These are phyloP conservation scores for Penicillium longicatenatum DNA, from an alignment of 495 filamentous ascomycete species.

Conservation along the genomic window DNA sequence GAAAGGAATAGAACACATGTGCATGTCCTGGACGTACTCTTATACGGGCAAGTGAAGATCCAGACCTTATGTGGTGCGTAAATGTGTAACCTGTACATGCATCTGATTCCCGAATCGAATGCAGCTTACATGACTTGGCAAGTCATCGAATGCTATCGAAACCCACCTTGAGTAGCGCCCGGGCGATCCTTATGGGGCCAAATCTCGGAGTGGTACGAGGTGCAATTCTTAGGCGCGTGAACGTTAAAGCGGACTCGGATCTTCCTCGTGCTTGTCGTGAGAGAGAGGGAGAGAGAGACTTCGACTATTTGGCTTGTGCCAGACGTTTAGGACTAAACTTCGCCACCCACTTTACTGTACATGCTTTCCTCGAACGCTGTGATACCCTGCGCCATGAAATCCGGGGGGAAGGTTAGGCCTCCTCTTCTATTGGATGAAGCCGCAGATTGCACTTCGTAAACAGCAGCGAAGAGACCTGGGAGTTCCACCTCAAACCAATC, in stretches of 20 bases:
- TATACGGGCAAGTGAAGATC: neutral
- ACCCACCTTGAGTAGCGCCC: neutral
- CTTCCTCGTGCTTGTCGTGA: too few species aligned
- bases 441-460: slow-evolving; percentile 10
- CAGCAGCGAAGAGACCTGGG: neutral
- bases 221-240: neutral
- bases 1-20: too few species aligned
- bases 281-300: too few species aligned
- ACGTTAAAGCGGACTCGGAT: neutral
- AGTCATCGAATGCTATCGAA: slow-evolving; percentile 6
- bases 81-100: neutral
- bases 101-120: neutral
- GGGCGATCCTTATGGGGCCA: slow-evolving; percentile 1
- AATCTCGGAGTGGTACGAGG: slow-evolving; percentile 1
- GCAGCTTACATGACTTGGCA: neutral
- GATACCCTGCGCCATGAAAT: slow-evolving; percentile 15
- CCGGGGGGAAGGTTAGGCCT: slow-evolving; percentile 13
- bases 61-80: neutral
- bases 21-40: too few species aligned
- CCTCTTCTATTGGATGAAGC: neutral
- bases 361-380: neutral
- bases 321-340: neutral
- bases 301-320: neutral
- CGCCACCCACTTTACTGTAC: neutral
- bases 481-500: slow-evolving; percentile 2